These are phyloP conservation scores for Ailanthus altissimus DNA, from an alignment of 345 rosid species.

Conservation along the genomic window DNA sequence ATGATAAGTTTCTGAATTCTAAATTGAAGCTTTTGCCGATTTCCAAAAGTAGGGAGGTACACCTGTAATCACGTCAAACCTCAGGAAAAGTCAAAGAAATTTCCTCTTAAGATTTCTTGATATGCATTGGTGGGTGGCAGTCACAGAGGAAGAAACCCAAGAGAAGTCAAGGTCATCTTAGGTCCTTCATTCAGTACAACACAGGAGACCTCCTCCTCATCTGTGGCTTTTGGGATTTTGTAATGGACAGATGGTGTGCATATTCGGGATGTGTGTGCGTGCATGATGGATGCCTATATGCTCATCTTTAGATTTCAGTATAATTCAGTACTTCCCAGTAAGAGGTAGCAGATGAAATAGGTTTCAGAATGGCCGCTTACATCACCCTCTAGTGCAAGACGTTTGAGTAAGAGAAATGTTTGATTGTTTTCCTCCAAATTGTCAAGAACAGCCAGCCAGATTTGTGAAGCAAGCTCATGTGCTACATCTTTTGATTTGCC, in stretches of 20 bases:
- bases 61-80: background rate
- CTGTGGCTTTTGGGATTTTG: background rate
- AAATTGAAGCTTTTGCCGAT: background rate
- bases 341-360: background rate
- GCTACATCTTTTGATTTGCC: constrained; percentile 73
- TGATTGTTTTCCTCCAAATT: constrained; percentile 76
- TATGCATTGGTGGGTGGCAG: background rate
- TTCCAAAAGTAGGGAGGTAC: background rate
- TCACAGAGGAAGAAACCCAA: background rate
- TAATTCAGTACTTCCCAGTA: background rate
- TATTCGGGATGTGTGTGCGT: background rate
- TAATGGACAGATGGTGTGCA: background rate
- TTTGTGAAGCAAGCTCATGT: constrained; percentile 70
- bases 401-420: constrained; percentile 70
- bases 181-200: background rate
- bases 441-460: constrained; percentile 87
- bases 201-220: background rate
- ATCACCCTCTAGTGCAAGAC: constrained; percentile 70
- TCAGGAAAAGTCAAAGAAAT: background rate
- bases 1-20: background rate
- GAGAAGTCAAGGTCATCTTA: background rate
- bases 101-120: background rate
- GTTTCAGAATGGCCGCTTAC: constrained; percentile 42
- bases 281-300: background rate
- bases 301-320: background rate